Conservation (phyloP, 148 eudicot genomes). For the Cornus suecica region DNA sequence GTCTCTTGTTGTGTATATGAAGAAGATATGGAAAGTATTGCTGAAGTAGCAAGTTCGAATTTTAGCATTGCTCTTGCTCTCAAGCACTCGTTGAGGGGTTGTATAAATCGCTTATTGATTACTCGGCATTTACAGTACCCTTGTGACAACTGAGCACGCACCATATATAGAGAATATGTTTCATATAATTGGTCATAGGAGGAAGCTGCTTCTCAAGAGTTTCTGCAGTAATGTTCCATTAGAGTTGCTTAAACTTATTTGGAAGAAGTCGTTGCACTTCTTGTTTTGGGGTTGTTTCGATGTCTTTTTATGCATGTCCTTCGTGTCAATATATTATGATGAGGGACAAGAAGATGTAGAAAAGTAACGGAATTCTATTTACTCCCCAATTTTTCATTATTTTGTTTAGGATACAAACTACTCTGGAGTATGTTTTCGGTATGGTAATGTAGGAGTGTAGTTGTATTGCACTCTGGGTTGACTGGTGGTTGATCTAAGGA, state of each 20-base stretch:
- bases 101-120: background rate
- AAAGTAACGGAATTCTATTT: background rate
- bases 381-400: background rate
- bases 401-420: background rate
- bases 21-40: constrained; percentile 84
- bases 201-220: background rate
- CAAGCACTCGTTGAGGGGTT: background rate
- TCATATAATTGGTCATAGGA: background rate
- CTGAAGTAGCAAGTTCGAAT: constrained; percentile 35
- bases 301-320: background rate
- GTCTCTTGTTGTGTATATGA: constrained; percentile 89
- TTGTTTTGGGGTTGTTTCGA: background rate
- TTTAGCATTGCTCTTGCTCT: constrained; percentile 4
- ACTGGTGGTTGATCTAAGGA: background rate
- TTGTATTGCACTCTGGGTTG: background rate
- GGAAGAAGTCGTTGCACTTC: background rate
- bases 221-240: background rate
- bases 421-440: background rate
- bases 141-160: background rate
- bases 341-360: background rate
- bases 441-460: background rate
- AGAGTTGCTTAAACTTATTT: background rate
- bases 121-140: background rate
- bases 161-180: background rate
- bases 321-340: background rate